Conservation (phyloP, 2,329 filamentous ascomycete species). For the Trichoderma gracile region DNA sequence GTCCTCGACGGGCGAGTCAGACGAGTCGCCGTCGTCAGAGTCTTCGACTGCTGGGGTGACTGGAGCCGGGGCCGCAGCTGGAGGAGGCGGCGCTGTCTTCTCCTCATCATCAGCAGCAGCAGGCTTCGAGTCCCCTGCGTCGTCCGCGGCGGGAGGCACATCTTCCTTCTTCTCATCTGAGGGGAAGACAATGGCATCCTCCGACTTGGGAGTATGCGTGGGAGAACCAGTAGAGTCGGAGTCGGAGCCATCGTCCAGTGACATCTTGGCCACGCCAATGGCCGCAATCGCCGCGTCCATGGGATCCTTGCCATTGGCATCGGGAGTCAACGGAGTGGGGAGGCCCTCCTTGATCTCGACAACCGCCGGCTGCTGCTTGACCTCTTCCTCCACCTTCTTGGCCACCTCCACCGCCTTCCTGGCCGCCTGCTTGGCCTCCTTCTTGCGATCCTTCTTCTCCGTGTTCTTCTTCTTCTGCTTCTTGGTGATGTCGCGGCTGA, state of each 20-base stretch:
- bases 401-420: conserved; percentile 31
- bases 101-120: background rate
- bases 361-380: conserved; percentile 30
- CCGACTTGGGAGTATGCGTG: conserved; percentile 37
- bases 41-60: conserved; percentile 26
- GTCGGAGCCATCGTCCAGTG: conserved; percentile 29
- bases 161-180: conserved; percentile 38
- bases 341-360: conserved; percentile 16
- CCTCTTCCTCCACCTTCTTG: background rate
- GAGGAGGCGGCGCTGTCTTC: background rate
- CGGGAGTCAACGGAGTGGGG: too few relatives aligned
- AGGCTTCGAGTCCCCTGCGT: conserved; percentile 21
- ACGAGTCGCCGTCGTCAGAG: conserved; percentile 54
- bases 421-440: conserved; percentile 32
- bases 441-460: conserved; percentile 39
- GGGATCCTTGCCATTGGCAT: conserved; percentile 25
- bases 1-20: conserved; percentile 60
- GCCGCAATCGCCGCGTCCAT: conserved; percentile 27
- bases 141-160: conserved; percentile 34
- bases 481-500: conserved; percentile 45
- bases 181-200: conserved; percentile 32
- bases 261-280: conserved; percentile 28
- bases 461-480: conserved; percentile 44
- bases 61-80: background rate
- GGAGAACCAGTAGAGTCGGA: conserved; percentile 39